These are phyloP conservation scores for Cicer pinnatifidum DNA, from an alignment of 306 rosid species.

Conservation along the genomic window DNA sequence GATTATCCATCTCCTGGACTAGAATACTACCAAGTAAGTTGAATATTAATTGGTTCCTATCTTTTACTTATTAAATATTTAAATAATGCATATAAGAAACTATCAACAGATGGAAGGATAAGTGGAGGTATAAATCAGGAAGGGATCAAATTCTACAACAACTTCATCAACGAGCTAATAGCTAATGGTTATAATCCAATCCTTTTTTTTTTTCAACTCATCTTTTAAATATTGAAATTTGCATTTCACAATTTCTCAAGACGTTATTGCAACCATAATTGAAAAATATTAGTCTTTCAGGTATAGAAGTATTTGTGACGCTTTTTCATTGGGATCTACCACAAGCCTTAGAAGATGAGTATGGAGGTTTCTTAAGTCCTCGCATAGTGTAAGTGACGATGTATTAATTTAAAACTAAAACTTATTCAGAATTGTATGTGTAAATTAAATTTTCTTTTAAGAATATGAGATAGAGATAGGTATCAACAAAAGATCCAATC, in stretches of 20 bases:
- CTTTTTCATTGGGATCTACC: slow-evolving; percentile 82
- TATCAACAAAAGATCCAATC: no score
- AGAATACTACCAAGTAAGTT: slow-evolving; percentile 67
- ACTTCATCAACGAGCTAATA: slow-evolving; percentile 58
- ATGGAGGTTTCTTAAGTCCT: slow-evolving; percentile 62
- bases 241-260: background rate
- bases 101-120: slow-evolving; percentile 53
- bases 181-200: slow-evolving; percentile 52
- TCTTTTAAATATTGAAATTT: slow-evolving; percentile 14
- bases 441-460: no score
- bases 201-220: background rate
- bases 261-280: background rate
- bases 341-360: slow-evolving; percentile 65
- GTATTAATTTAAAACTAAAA: background rate
- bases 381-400: slow-evolving; percentile 54
- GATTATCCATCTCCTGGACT: slow-evolving; percentile 79
- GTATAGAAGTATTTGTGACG: slow-evolving; percentile 57
- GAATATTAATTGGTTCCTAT: background rate
- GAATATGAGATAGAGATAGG: no score
- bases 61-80: background rate
- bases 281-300: background rate
- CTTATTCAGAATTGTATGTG: no score
- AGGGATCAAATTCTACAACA: slow-evolving; percentile 64
- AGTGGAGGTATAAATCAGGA: slow-evolving; percentile 65
- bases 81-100: background rate